A percentile compares a stretch with the other conserved stretches of the same genome.
phyloP scores from a whole-genome alignment of 1,139 yeast genomes.

The Sugiyamaella xylanicola region DNA sequence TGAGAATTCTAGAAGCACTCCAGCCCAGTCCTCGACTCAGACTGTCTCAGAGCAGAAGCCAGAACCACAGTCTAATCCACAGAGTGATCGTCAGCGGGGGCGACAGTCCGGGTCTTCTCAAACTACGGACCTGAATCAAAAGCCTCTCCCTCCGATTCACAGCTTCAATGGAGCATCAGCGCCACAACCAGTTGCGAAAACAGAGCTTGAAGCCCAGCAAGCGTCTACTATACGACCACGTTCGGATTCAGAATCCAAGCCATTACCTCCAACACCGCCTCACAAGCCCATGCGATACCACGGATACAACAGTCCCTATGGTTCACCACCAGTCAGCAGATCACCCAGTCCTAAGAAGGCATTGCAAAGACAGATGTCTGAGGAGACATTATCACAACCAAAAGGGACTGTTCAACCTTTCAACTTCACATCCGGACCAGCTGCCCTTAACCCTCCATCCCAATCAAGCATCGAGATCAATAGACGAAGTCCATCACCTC shows the following conservation, averaged over 20 bases:
- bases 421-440: slow-evolving; percentile 2
- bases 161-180: slow-evolving; percentile 2
- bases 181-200: slow-evolving; percentile 19
- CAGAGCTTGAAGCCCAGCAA: no score
- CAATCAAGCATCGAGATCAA: neutral
- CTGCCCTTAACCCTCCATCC: neutral
- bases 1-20: neutral
- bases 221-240: no score
- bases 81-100: no score
- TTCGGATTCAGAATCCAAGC: slow-evolving; percentile 1
- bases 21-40: neutral
- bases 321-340: slow-evolving; percentile 15
- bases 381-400: neutral
- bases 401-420: slow-evolving; percentile 2
- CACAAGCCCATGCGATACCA: neutral
- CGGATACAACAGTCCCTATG: slow-evolving; percentile 8
- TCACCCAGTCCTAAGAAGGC: slow-evolving; percentile 13
- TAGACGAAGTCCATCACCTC: slow-evolving; percentile 16
- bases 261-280: slow-evolving; percentile 19
- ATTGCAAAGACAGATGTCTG: neutral
- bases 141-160: no score
- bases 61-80: neutral
- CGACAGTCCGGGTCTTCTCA: neutral
- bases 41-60: neutral
- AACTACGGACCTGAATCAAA: no score